phyloP scores from a whole-genome alignment of 139 green algal genomes.

The Closterium sp. region DNA sequence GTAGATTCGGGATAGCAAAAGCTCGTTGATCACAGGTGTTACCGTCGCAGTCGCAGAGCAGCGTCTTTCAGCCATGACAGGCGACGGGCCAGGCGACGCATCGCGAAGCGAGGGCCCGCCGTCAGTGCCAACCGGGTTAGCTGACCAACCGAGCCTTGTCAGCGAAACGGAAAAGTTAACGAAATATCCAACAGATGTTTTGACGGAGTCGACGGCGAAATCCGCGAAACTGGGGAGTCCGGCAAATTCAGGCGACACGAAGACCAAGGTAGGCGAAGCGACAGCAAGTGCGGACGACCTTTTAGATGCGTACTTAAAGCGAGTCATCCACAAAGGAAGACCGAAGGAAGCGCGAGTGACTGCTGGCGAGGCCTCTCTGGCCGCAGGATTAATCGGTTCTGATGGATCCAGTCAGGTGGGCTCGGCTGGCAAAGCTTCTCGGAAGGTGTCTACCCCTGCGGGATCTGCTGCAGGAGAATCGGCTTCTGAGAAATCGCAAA shows the following conservation, averaged over 20 bases:
- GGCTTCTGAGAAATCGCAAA: neutral
- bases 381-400: neutral
- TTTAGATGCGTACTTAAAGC: neutral
- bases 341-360: neutral
- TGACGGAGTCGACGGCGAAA: too few species aligned
- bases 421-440: too few species aligned
- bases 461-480: neutral
- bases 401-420: neutral
- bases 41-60: too few species aligned
- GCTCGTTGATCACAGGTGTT: too few species aligned
- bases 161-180: neutral
- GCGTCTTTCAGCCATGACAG: neutral
- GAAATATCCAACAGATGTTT: neutral
- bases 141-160: neutral
- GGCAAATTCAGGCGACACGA: neutral
- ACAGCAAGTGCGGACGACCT: neutral
- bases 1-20: too few species aligned
- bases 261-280: neutral
- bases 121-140: neutral
- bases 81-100: neutral
- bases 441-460: too few species aligned
- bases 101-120: too few species aligned
- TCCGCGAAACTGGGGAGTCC: too few species aligned
- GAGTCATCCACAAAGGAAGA: neutral
- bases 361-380: neutral